Evolutionary conservation across 176 grass and related monocot species (phyloP), one percentile per base, ranked within the genome.

Genomic region (Echinochloa phyllopogon): DNA sequence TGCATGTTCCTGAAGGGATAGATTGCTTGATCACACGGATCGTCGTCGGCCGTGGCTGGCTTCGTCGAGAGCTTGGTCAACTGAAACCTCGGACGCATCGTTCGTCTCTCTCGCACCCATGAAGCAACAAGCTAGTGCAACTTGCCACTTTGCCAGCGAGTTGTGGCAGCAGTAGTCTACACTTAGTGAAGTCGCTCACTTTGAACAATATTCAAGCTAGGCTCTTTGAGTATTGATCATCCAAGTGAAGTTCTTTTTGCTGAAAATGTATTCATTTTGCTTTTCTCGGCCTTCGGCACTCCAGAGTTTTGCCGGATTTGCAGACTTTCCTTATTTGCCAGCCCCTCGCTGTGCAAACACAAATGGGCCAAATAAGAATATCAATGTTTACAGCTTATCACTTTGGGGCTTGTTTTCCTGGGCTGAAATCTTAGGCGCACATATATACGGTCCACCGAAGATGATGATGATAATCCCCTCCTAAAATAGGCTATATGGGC

Each of bases 81-180:
- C 45, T 73, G 40, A 84, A 85, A 85, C 76, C 82, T 89, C 76
- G 69, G 33, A 85, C 23, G n/a, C 27, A 85, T 81, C 61, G 20
- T 48, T 36, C 56, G 18, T 47, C 39, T 36, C 16, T 41, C 48
- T 51, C 7, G 29, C 29, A 33, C 29, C 56, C 40, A 62, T 77
- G 50, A 87, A 70, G 64, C 65, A 65, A 72, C 15, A 57, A 16
- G n/a, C n/a, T n/a, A n/a, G 23, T 16, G 43, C 60, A 80, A 72
- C 41, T 84, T 21, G 87, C 29, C 60, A 80, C 64, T 29, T 84
- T 21, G 87, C 29, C 25, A 29, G 56, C 65, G 21, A 21, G 33
- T 57, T 42, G 18, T 29, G 9, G 13, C 3, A 55, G 63, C 33
- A 47, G 15, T 43, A 62, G 74, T 83, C 44, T 33, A 15, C 41